Evolutionary conservation across 1,284 basidiomycete genomes (phyloP).

Genomic region (Cryptococcus hybrid): DNA sequence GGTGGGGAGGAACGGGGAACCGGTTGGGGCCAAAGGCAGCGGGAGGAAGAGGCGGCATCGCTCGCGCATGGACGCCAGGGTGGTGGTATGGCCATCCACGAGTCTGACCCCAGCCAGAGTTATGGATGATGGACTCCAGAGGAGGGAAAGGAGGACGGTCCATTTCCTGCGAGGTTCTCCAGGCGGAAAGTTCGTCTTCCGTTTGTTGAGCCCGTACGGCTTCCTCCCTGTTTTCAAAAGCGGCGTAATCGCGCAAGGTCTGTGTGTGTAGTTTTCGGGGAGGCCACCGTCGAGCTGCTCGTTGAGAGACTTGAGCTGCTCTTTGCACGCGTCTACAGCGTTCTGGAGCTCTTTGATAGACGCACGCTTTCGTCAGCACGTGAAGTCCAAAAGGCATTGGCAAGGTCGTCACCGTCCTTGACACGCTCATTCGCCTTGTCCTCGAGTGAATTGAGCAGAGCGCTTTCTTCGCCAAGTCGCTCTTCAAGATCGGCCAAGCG

Average conservation of each 20-base stretch:
- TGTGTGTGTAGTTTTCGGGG: constrained; percentile 10
- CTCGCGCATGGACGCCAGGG: constrained; percentile 5
- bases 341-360: constrained; percentile 25
- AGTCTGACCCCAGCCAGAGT: not conserved
- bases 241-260: constrained; percentile 27
- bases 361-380: constrained; percentile 37
- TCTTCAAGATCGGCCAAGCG: constrained; percentile 27
- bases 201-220: constrained; percentile 22
- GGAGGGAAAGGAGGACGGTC: constrained; percentile 33
- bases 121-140: constrained; percentile 30
- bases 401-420: constrained; percentile 26
- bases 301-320: constrained; percentile 19
- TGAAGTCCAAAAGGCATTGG: constrained; percentile 37
- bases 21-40: constrained; percentile 4
- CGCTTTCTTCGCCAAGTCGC: constrained; percentile 27
- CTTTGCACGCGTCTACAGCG: constrained; percentile 18
- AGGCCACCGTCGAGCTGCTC: constrained; percentile 27
- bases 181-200: constrained; percentile 38
- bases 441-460: constrained; percentile 38
- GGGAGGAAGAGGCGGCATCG: constrained; percentile 8
- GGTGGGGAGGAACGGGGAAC: constrained; percentile 6
- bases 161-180: constrained; percentile 27
- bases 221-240: constrained; percentile 27
- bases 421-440: constrained; percentile 28
- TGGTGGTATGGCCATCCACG: constrained; percentile 2